Conservation (phyloP, 2,329 filamentous ascomycete species). For the Scedosporium apiospermum region DNA sequence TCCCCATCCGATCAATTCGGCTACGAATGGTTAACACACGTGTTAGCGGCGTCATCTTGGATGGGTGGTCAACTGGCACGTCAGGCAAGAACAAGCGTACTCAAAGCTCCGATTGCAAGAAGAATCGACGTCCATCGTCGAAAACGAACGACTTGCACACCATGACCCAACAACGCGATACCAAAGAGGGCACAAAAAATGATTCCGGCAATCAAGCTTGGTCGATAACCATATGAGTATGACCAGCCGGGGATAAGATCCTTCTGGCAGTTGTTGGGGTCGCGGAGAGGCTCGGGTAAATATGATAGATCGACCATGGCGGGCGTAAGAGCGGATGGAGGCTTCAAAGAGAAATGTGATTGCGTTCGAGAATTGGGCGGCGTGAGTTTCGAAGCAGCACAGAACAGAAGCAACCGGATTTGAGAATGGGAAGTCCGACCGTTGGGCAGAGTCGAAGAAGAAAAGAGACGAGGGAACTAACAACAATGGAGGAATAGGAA, state of each 20-base stretch:
- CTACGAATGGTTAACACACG: not conserved
- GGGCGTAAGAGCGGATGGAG: no score
- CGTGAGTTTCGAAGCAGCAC: no score
- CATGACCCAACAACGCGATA: not conserved
- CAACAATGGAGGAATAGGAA: no score
- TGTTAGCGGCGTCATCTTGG: not conserved
- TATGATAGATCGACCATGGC: constrained; percentile 11
- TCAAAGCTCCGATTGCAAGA: not conserved
- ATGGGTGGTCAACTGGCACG: not conserved
- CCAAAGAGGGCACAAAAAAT: not conserved
- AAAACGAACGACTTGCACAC: not conserved
- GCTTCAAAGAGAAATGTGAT: no score
- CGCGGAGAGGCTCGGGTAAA: not conserved
- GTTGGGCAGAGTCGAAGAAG: no score
- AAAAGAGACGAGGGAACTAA: no score
- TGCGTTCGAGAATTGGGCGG: no score
- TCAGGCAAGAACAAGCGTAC: not conserved
- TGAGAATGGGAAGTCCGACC: no score
- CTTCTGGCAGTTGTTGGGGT: constrained; percentile 1
- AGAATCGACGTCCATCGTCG: not conserved
- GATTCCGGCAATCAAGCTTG: not conserved
- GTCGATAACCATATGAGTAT: constrained; percentile 1
- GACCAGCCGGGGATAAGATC: not conserved
- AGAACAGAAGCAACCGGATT: no score
- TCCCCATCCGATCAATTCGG: constrained; percentile 37